Percentiles rank a stretch among this genome's conserved stretches.
Conservation (phyloP, 495 filamentous ascomycete genomes). For the Corynascus novoguineensis region DNA sequence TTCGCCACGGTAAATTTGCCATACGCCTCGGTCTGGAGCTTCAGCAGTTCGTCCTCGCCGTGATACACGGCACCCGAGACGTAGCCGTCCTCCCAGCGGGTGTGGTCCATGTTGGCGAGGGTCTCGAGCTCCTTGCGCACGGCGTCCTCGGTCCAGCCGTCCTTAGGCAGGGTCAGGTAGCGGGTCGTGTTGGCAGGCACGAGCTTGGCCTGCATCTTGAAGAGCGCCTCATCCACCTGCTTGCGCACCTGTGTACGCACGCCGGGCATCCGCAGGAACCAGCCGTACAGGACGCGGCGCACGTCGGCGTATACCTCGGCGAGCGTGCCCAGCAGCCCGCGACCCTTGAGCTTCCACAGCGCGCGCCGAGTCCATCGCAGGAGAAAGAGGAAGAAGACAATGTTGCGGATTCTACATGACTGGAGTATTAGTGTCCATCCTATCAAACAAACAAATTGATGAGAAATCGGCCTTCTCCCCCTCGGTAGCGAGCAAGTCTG, state of each 20-base stretch:
- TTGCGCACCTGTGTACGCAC: slow-evolving; percentile 75
- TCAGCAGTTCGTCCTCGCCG: slow-evolving; percentile 75
- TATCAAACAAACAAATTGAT: not conserved
- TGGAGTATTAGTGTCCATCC: slow-evolving; percentile 12
- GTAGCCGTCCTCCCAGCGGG: slow-evolving; percentile 90
- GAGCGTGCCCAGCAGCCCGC: slow-evolving; percentile 76
- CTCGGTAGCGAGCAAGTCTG: not conserved
- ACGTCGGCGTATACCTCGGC: slow-evolving; percentile 63
- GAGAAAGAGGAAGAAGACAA: slow-evolving; percentile 85
- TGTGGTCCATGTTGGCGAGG: slow-evolving; percentile 82
- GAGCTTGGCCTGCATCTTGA: slow-evolving; percentile 75
- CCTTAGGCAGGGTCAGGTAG: slow-evolving; percentile 72
- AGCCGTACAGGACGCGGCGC: slow-evolving; percentile 69
- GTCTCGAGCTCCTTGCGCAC: slow-evolving; percentile 74
- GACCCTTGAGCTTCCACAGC: slow-evolving; percentile 78
- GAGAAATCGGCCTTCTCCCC: too few relatives aligned
- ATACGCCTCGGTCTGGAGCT: slow-evolving; percentile 87
- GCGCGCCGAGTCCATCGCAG: slow-evolving; percentile 78
- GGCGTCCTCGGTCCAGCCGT: slow-evolving; percentile 77
- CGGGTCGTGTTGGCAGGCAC: slow-evolving; percentile 67
- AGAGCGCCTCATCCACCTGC: slow-evolving; percentile 68
- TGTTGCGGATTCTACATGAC: slow-evolving; percentile 64
- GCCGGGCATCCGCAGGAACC: slow-evolving; percentile 80
- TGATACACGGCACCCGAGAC: slow-evolving; percentile 97
- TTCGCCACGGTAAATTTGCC: slow-evolving; percentile 92